phyloP scores from a whole-genome alignment of 1,284 basidiomycete species.

The Hortiboletus rubellus region DNA sequence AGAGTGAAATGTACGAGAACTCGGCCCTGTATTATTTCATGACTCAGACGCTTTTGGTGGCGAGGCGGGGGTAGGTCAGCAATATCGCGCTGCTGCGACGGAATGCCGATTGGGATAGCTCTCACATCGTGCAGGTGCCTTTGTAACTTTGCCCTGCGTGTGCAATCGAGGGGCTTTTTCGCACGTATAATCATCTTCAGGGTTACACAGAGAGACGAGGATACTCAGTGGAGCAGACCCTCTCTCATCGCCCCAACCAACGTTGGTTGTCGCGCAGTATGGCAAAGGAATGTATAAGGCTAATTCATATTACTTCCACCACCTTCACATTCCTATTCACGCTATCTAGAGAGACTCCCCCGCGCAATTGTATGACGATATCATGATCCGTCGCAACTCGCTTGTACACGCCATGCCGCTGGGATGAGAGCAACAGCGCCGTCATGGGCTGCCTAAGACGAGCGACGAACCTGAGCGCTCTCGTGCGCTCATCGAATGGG shows the following conservation, averaged over 20 bases:
- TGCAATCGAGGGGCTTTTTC: neutral
- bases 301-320: neutral
- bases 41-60: neutral
- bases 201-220: too few species aligned
- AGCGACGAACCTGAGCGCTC: conserved; percentile 4
- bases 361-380: neutral
- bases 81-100: neutral
- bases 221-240: neutral
- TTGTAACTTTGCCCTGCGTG: neutral
- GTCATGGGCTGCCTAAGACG: conserved; percentile 11
- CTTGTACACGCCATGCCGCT: conserved; percentile 3
- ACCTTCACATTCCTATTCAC: neutral
- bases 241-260: neutral
- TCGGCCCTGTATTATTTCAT: neutral
- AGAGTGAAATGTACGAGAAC: neutral
- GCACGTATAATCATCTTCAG: too few species aligned
- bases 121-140: neutral
- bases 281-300: neutral
- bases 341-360: neutral
- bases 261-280: too few species aligned
- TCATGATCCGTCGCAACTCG: conserved; percentile 10
- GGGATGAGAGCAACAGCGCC: conserved; percentile 9
- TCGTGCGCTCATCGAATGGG: neutral
- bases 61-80: too few species aligned
- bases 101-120: too few species aligned